phyloP scores from a whole-genome alignment of 495 filamentous ascomycete species.

The Sabuloglossum arenarium region DNA sequence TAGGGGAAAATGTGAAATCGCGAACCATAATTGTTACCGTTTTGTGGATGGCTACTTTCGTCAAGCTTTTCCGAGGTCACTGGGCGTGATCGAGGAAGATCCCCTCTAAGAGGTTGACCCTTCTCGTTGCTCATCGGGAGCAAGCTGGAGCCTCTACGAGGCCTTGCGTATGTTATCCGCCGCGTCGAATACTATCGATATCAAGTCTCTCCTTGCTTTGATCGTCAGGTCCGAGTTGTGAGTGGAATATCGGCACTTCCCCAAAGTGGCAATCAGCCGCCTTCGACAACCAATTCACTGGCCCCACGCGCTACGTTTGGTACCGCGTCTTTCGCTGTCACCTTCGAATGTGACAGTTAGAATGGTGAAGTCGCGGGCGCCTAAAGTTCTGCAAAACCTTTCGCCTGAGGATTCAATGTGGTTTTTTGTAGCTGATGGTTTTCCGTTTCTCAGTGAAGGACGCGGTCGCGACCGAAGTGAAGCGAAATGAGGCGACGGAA shows the following conservation, averaged over 20 bases:
- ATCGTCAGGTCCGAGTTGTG: neutral
- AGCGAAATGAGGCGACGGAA: neutral
- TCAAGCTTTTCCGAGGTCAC: neutral
- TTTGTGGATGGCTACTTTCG: neutral
- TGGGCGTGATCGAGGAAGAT: constrained; percentile 7
- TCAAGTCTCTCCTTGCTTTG: neutral
- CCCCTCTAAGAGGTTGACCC: constrained; percentile 18
- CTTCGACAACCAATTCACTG: neutral
- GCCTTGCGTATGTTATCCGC: constrained; percentile 1
- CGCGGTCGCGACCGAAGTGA: constrained; percentile 4
- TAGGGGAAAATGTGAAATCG: neutral
- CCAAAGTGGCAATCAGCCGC: neutral
- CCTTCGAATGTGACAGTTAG: neutral
- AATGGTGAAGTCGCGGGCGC: neutral
- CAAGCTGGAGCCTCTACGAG: constrained; percentile 7
- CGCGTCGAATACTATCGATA: neutral
- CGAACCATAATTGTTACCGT: neutral
- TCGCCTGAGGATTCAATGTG: neutral
- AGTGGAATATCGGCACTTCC: neutral
- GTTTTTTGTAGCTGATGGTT: neutral
- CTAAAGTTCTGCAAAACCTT: neutral
- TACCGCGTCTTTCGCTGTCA: neutral
- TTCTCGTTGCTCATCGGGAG: constrained; percentile 29
- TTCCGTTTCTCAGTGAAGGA: neutral
- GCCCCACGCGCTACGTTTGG: neutral